Percentiles rank a stretch among this genome's conserved stretches.
Conservation (phyloP, 768 basidiomycete genomes). For the Tricholoma bakamatsutake region DNA sequence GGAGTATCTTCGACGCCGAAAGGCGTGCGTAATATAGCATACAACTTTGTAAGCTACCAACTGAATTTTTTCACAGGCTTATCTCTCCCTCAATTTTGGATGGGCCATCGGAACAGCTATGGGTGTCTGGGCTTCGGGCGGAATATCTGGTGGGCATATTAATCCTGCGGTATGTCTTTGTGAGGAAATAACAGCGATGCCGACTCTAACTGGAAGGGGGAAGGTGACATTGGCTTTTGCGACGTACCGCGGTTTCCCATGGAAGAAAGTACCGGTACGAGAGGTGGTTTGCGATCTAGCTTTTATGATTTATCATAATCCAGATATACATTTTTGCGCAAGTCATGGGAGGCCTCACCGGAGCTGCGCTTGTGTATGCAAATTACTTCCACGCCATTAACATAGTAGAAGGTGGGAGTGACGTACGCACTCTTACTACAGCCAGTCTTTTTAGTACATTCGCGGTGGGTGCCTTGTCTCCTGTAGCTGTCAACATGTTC, state of each 20-base stretch:
- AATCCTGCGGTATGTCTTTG: constrained; percentile 55
- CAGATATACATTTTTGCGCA: constrained; percentile 55
- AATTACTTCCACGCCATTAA: constrained; percentile 69
- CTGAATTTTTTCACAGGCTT: constrained; percentile 26
- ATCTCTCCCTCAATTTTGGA: constrained; percentile 44
- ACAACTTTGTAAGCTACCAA: background rate
- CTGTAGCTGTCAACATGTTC: background rate
- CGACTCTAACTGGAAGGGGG: background rate
- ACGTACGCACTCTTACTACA: constrained; percentile 49
- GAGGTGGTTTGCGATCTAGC: background rate
- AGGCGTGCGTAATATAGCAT: constrained; percentile 41
- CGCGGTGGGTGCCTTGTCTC: constrained; percentile 35
- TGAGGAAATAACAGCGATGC: constrained; percentile 2
- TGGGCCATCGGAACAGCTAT: constrained; percentile 58
- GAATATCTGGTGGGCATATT: constrained; percentile 70
- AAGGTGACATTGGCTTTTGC: constrained; percentile 69
- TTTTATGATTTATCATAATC: background rate
- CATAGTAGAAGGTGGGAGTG: constrained; percentile 51
- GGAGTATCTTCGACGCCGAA: constrained; percentile 40
- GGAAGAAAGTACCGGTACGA: constrained; percentile 67
- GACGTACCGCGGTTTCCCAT: constrained; percentile 67
- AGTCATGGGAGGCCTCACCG: constrained; percentile 56
- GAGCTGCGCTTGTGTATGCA: constrained; percentile 55
- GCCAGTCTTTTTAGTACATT: constrained; percentile 56
- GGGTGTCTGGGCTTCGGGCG: constrained; percentile 62